Base-by-base conservation (phyloP, 768 basidiomycete genomes). In the Boletus sp. region DNA sequence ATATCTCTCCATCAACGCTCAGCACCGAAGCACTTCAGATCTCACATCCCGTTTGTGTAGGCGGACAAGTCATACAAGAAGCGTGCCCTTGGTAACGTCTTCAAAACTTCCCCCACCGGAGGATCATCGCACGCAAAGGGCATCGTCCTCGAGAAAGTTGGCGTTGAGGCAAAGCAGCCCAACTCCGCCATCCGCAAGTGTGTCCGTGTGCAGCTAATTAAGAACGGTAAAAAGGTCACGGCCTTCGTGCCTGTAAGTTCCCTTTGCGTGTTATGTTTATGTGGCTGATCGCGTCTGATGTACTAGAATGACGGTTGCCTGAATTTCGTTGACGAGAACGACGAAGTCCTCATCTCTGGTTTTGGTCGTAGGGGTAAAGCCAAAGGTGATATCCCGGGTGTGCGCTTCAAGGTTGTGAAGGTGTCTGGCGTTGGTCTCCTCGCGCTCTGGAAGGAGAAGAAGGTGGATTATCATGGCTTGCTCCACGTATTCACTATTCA, bases 161-260 rank as follows among this genome's bases (percentile, higher is more conserved):
- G 97, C 72, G 96, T 99, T 61, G 97, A 99, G 80, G 96, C 97
- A 72, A 99, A 99, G 79, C 97, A 99, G 77, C 97, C 97, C 78
- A 99, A 99, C 84, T 99, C 97, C 72, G 97, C 97, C 74, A 98
- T 99, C 77, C 94, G 97, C 76, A 99, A 99, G 76, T 99, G 97
- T 81, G 97, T 99, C 64, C 93, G 97, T 79, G 97, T 99, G 59
- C 97, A 99, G 70, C 83, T 99, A 65, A 98, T 99, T 76, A 99
- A 99, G 85, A 99, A 99, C 80, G 97, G 97, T 63, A 99, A 99
- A 88, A 98, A 98, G 75, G 96, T 99, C 72, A 98, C 96, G 60
- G 97, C 97, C 69, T 99, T 99, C 87, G 97, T 98, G 38, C 96
- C 96, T 58, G 92, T 92, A 67, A 63, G 91, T 83, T 41, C 15